A percentile compares a stretch with the other conserved stretches of the same genome.
phyloP scores from a whole-genome alignment of 2,329 filamentous ascomycete species.

The Claviceps digitariae region DNA sequence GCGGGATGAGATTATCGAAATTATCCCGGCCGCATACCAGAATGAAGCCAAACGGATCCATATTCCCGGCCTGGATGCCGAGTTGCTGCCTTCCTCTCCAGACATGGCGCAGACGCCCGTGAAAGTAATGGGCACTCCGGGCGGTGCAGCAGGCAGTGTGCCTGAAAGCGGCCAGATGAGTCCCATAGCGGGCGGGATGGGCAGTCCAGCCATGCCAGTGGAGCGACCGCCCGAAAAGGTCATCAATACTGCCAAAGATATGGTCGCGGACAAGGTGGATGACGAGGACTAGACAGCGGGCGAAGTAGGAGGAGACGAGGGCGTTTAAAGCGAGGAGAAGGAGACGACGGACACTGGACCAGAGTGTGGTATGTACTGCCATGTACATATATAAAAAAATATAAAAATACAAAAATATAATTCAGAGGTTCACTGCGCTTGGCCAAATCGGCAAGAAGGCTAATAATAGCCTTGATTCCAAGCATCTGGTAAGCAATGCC shows the following conservation, averaged over 20 bases:
- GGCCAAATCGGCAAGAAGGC: neutral
- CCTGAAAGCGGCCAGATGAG: constrained; percentile 24
- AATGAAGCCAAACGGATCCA: constrained; percentile 87
- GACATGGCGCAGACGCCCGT: constrained; percentile 72
- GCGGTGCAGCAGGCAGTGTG: constrained; percentile 15
- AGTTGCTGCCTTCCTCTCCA: constrained; percentile 62
- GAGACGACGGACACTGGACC: too few relatives aligned
- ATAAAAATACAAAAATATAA: too few relatives aligned
- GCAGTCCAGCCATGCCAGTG: constrained; percentile 30
- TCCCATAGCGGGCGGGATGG: constrained; percentile 33
- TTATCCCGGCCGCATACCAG: constrained; percentile 94
- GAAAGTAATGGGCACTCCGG: constrained; percentile 22
- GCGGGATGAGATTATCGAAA: constrained; percentile 95
- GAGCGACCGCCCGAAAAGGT: constrained; percentile 34
- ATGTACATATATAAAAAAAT: too few relatives aligned
- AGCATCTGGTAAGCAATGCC: too few relatives aligned
- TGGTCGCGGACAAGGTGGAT: constrained; percentile 37
- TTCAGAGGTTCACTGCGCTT: neutral
- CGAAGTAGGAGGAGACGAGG: neutral
- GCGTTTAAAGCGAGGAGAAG: too few relatives aligned
- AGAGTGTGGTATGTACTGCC: too few relatives aligned
- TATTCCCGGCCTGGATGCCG: constrained; percentile 55
- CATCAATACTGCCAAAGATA: constrained; percentile 34
- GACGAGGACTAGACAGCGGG: constrained; percentile 30
- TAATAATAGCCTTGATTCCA: neutral